Evolutionary conservation across 2,329 filamentous ascomycete species (phyloP), one percentile per base, ranked within the genome.

Genomic region (Paradendryphiella salina): DNA sequence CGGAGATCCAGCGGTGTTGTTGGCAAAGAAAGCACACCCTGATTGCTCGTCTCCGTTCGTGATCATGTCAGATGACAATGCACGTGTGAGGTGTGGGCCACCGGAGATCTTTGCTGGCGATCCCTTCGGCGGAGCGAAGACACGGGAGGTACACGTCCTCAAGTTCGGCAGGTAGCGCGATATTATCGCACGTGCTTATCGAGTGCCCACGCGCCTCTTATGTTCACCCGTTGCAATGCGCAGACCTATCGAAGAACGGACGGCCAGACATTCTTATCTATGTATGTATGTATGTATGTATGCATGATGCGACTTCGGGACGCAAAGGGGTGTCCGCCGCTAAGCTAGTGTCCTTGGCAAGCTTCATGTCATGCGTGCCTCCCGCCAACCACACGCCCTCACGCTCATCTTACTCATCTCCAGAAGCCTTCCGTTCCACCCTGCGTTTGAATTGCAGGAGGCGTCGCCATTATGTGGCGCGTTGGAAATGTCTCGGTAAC

Each of bases 371-470:
- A 32, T 23, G 46, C 43, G 15, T 17, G 29, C 23, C 18, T 36
- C 32, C 32, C 28, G 34, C 32, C 33, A 46, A 54, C 51, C 42
- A 47, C 26, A 42, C 15, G 9, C 18, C 14, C 38, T 38, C 38
- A 14, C 4, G 23, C 18, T 10, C 51, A 7, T 14, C 20, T 32
- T 9, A 17, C n/a, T 11, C 28, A 31, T 42, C 13, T 47, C 5
- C 38, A 39, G 13, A 39, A n/a, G 18, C 21, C 40, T 45, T 13
- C 13, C 34, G 33, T 26, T 15, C 21, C 15, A 13, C 28, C 34
- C 40, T 45, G n/a, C 39, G 8, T 18, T 21, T 17, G 3, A n/a
- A 17, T 21, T 26, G 33, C 17, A 44, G 11, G 9, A 39, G 45
- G 28, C 33, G 33, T 33, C 23, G 28, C 29, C 45, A 10, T 43